These are phyloP conservation scores for Aphanomyces stellatus DNA, from an alignment of 352 stramenopile species.

Conservation along the genomic window DNA sequence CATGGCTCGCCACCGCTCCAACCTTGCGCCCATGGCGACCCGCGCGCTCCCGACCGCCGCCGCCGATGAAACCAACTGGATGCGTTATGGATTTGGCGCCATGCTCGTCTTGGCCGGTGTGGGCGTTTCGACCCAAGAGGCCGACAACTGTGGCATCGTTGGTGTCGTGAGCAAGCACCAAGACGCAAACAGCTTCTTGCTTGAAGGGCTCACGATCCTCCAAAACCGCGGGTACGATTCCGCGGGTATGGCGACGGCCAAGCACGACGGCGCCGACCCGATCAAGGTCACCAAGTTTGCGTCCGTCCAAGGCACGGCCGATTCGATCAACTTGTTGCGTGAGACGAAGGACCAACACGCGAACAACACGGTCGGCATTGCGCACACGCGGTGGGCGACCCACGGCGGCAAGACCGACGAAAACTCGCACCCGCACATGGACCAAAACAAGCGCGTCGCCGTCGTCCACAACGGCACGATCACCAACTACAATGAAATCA, in stretches of 20 bases:
- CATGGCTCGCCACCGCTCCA: not conserved
- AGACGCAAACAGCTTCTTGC: constrained; percentile 66
- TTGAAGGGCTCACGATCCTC: constrained; percentile 84
- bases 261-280: constrained; percentile 32
- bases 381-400: constrained; percentile 99
- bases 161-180: constrained; percentile 59
- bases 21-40: not conserved
- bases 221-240: constrained; percentile 97
- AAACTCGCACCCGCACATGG: constrained; percentile 97
- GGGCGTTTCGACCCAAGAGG: not conserved
- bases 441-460: constrained; percentile 89
- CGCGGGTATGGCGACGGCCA: constrained; percentile 93
- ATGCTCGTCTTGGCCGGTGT: not conserved
- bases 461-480: constrained; percentile 99
- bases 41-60: not conserved
- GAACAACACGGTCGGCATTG: constrained; percentile 93
- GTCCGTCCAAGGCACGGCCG: constrained; percentile 79
- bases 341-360: constrained; percentile 62
- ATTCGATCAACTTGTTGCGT: constrained; percentile 88
- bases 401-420: constrained; percentile 96
- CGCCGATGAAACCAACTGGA: not conserved
- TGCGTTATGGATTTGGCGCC: constrained; percentile 1
- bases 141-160: constrained; percentile 69
- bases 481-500: constrained; percentile 94
- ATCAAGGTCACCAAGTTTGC: constrained; percentile 94